phyloP scores from a whole-genome alignment of 2,329 filamentous ascomycete species.

The Neophaeococcomyces mojaviensis region DNA sequence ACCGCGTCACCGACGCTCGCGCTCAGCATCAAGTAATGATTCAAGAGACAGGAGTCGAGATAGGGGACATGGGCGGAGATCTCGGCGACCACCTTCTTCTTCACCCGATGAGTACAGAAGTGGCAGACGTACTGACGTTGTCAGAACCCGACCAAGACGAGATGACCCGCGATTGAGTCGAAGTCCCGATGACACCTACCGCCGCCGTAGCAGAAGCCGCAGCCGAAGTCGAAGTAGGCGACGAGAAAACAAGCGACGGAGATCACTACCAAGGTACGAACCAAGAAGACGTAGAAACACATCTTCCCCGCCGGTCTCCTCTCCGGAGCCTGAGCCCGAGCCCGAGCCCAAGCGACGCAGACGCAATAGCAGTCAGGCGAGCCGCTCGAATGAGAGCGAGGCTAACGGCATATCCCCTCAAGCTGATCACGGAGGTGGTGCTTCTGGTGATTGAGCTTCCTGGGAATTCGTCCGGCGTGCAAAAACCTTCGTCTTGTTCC shows the following conservation, averaged over 20 bases:
- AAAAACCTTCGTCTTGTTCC: too few relatives aligned
- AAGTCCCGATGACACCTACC: constrained; percentile 29
- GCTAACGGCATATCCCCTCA: background rate
- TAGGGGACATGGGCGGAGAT: constrained; percentile 27
- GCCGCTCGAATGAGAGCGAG: constrained; percentile 7
- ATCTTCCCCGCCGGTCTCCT: constrained; percentile 33
- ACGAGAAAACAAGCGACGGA: constrained; percentile 35
- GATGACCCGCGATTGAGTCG: constrained; percentile 38
- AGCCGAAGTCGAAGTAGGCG: constrained; percentile 21
- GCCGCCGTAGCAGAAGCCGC: constrained; percentile 27
- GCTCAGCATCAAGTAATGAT: constrained; percentile 28
- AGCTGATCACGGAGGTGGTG: too few relatives aligned
- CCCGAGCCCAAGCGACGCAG: constrained; percentile 36
- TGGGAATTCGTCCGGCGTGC: too few relatives aligned
- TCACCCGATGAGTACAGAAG: constrained; percentile 34
- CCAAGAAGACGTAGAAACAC: constrained; percentile 37
- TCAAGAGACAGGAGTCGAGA: constrained; percentile 29
- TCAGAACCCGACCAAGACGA: constrained; percentile 36
- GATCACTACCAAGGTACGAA: constrained; percentile 40
- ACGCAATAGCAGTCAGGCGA: constrained; percentile 25
- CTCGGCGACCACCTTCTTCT: constrained; percentile 39
- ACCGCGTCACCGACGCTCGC: constrained; percentile 28
- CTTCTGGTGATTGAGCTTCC: too few relatives aligned
- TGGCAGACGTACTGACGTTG: constrained; percentile 44
- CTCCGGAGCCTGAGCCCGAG: constrained; percentile 16